These are phyloP conservation scores for Neurospora pannonica DNA, from an alignment of 495 filamentous ascomycete genomes.

Conservation along the genomic window DNA sequence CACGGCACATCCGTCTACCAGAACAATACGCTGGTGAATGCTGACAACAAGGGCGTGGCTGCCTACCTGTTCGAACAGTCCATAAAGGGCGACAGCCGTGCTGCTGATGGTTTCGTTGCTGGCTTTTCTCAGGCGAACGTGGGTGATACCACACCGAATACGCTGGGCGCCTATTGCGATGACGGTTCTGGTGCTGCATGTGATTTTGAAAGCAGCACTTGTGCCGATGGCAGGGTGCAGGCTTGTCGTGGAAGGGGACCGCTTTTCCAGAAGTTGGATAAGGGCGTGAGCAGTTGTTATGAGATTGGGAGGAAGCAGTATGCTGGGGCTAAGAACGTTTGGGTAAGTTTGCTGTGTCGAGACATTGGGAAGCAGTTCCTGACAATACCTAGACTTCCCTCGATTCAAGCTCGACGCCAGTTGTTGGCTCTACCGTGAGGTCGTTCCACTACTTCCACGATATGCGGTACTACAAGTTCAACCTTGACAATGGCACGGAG, in stretches of 20 bases:
- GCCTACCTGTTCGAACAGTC: slow-evolving; percentile 75
- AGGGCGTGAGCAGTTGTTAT: slow-evolving; percentile 63
- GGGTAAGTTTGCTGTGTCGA: slow-evolving; percentile 35
- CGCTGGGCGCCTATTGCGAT: slow-evolving; percentile 73
- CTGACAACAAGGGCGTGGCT: slow-evolving; percentile 93
- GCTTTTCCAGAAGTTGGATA: slow-evolving; percentile 57
- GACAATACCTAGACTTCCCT: slow-evolving; percentile 24
- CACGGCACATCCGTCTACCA: slow-evolving; percentile 87
- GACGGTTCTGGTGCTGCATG: slow-evolving; percentile 60
- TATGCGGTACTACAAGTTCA: slow-evolving; percentile 51
- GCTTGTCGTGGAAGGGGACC: slow-evolving; percentile 77
- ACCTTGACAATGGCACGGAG: slow-evolving; percentile 61
- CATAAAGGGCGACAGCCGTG: slow-evolving; percentile 36
- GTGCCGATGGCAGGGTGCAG: slow-evolving; percentile 58
- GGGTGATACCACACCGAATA: slow-evolving; percentile 86
- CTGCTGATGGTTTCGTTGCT: slow-evolving; percentile 61
- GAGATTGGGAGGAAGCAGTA: slow-evolving; percentile 65
- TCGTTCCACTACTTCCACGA: slow-evolving; percentile 64
- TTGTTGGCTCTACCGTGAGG: slow-evolving; percentile 43
- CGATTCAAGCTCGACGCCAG: slow-evolving; percentile 33
- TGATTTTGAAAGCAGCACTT: slow-evolving; percentile 65
- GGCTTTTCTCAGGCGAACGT: slow-evolving; percentile 93
- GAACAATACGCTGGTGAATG: slow-evolving; percentile 89
- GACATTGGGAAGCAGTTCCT: slow-evolving; percentile 30
- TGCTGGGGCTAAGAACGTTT: slow-evolving; percentile 51